These are phyloP conservation scores for Epithemia pelagica DNA, from an alignment of 108 stramenopile species.

Conservation along the genomic window DNA sequence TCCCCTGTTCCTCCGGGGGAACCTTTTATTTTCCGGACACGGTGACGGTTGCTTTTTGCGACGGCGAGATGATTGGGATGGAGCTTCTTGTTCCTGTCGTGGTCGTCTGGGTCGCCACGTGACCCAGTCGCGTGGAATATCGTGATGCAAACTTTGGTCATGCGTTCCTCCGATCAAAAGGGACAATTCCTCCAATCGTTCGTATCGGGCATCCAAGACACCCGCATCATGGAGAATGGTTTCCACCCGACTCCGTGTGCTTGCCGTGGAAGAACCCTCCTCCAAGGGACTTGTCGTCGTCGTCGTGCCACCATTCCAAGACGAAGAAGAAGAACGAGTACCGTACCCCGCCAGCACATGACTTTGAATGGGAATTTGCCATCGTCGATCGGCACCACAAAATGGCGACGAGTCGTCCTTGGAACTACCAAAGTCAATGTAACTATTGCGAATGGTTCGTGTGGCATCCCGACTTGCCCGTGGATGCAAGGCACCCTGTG, in stretches of 20 bases:
- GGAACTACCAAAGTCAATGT: slow-evolving; percentile 23
- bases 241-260: slow-evolving; percentile 17
- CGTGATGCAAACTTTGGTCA: slow-evolving; percentile 32
- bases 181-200: slow-evolving; percentile 19
- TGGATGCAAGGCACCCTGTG: slow-evolving; percentile 15
- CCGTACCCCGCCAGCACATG: no score
- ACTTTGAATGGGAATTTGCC: slow-evolving; percentile 22
- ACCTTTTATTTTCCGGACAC: no score
- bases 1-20: no score
- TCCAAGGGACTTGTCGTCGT: neutral
- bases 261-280: no score
- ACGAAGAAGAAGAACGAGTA: no score
- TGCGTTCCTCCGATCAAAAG: slow-evolving; percentile 30
- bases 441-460: slow-evolving; percentile 13
- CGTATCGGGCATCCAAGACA: slow-evolving; percentile 7
- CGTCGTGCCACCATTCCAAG: no score
- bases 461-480: slow-evolving; percentile 13
- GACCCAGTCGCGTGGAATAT: slow-evolving; percentile 20
- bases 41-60: neutral
- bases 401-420: neutral
- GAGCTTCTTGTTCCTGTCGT: neutral
- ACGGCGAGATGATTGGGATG: neutral
- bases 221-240: slow-evolving; percentile 3
- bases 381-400: slow-evolving; percentile 18
- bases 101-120: slow-evolving; percentile 22